These are phyloP conservation scores for Saccharomycopsis hybrid DNA, from an alignment of 1,139 yeast genomes.

Conservation along the genomic window DNA sequence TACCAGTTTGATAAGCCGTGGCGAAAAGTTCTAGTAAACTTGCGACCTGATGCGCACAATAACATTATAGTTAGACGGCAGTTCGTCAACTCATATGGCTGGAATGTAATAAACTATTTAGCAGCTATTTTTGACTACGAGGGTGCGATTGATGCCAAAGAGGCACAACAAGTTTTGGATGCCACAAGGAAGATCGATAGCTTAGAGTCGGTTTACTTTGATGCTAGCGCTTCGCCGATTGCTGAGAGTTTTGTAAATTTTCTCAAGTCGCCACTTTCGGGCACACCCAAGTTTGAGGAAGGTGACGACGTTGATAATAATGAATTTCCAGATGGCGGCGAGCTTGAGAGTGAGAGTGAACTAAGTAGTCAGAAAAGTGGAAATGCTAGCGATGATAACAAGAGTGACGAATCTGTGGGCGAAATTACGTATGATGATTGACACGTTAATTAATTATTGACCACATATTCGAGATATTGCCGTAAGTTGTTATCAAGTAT, in stretches of 20 bases:
- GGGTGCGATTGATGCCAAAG: not conserved
- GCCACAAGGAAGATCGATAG: conserved; percentile 1
- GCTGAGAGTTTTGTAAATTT: not conserved
- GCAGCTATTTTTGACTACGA: conserved; percentile 31
- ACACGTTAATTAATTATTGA: no score
- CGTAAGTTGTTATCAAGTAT: no score
- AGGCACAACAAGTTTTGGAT: not conserved
- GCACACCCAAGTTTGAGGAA: no score
- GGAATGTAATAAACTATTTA: conserved; percentile 45
- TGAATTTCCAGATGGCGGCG: no score
- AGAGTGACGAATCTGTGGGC: no score
- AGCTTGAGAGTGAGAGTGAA: no score
- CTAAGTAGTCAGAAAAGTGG: no score
- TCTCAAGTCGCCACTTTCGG: no score
- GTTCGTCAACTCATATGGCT: conserved; percentile 47
- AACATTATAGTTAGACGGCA: conserved; percentile 44
- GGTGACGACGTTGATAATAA: no score
- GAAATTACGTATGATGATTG: no score
- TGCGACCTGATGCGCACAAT: conserved; percentile 47
- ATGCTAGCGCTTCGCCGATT: conserved; percentile 6
- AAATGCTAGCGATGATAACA: no score
- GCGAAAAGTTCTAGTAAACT: conserved; percentile 42
- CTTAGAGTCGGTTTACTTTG: conserved; percentile 8
- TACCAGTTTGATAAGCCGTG: conserved; percentile 71
- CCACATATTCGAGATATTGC: no score